These are phyloP conservation scores for Macadamia tetraphylla DNA, from an alignment of 164 flowering plant species.

Conservation along the genomic window DNA sequence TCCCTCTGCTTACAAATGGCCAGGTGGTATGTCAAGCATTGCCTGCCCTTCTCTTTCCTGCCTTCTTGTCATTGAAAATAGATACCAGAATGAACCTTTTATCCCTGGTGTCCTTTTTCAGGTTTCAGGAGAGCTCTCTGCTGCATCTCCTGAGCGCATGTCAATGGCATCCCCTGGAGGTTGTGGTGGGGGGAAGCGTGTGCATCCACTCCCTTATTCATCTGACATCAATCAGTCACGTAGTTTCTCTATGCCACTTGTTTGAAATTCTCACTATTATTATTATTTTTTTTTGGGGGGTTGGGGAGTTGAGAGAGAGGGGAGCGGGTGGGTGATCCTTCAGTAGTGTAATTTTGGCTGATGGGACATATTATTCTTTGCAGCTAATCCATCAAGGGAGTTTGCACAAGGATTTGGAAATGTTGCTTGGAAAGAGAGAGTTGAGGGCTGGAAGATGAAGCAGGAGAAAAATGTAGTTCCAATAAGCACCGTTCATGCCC, in stretches of 20 bases:
- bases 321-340: background rate
- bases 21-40: constrained; percentile 37
- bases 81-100: background rate
- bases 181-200: constrained; percentile 44
- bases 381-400: constrained; percentile 80
- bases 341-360: background rate
- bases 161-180: constrained; percentile 78
- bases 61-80: background rate
- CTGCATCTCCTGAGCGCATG: constrained; percentile 79
- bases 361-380: constrained; percentile 3
- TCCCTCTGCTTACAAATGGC: constrained; percentile 68
- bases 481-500: constrained; percentile 48
- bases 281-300: background rate
- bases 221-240: constrained; percentile 48
- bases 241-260: constrained; percentile 15
- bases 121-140: constrained; percentile 88
- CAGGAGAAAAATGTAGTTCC: constrained; percentile 57
- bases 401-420: constrained; percentile 64
- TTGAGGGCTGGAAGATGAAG: constrained; percentile 56
- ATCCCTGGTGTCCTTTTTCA: constrained; percentile 12
- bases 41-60: background rate
- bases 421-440: constrained; percentile 60
- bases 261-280: constrained; percentile 9
- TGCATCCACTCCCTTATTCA: constrained; percentile 41
- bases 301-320: background rate